These are phyloP conservation scores for Coix lacrymajobi DNA, from an alignment of 176 grass and related monocot species.

Conservation along the genomic window DNA sequence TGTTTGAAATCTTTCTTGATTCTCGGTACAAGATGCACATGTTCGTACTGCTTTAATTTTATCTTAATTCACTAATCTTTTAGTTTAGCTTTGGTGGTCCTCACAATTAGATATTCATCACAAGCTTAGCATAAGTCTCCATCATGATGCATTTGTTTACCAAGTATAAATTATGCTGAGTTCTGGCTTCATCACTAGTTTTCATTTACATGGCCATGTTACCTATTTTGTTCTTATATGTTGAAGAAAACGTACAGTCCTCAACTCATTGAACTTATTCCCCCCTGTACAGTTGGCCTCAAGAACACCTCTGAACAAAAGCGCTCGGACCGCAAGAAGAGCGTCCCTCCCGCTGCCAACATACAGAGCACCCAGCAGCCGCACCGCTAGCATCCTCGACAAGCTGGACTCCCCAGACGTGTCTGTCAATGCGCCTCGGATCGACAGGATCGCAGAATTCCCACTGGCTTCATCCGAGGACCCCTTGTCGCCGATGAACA, in stretches of 20 bases:
- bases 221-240: background rate
- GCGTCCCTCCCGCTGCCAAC: constrained; percentile 61
- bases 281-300: constrained; percentile 22
- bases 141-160: background rate
- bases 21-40: background rate
- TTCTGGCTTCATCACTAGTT: background rate
- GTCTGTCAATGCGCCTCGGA: constrained; percentile 79
- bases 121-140: background rate
- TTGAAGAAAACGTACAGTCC: background rate
- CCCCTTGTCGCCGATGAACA: constrained; percentile 36
- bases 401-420: constrained; percentile 58
- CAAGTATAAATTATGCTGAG: background rate
- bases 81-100: background rate
- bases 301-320: constrained; percentile 25
- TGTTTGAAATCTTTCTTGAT: background rate
- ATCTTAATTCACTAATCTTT: background rate
- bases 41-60: background rate
- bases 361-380: constrained; percentile 30
- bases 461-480: constrained; percentile 65
- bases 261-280: background rate
- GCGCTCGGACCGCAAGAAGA: constrained; percentile 31
- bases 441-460: constrained; percentile 88
- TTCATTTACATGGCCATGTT: constrained; percentile 14
- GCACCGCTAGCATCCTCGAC: constrained; percentile 44
- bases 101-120: background rate